A percentile compares a stretch with the other conserved stretches of the same genome.
Conservation (phyloP, 176 grass and related monocot genomes). For the Secale cereale region DNA sequence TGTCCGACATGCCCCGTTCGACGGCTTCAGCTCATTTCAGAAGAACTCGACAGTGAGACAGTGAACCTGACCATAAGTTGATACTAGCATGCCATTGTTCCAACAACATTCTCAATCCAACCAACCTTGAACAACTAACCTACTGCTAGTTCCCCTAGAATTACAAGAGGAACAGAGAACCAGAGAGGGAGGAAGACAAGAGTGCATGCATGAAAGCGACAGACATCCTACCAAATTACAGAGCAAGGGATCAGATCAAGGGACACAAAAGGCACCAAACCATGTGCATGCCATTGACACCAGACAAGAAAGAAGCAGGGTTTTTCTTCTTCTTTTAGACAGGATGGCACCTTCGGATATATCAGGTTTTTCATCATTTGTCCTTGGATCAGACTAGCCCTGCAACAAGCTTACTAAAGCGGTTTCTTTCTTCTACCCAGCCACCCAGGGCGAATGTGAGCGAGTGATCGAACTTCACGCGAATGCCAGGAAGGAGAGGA, state of each 20-base stretch:
- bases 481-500: conserved; percentile 21
- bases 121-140: neutral
- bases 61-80: neutral
- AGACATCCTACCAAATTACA: conserved; percentile 39
- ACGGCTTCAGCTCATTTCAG: neutral
- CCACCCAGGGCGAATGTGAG: neutral
- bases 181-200: neutral
- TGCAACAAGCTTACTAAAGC: neutral
- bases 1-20: neutral
- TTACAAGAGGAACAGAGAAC: conserved; percentile 15
- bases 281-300: conserved; percentile 18
- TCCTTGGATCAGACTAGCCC: conserved; percentile 15
- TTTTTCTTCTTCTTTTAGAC: neutral
- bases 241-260: neutral
- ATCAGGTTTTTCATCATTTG: neutral
- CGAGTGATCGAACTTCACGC: neutral
- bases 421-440: neutral
- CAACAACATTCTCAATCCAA: conserved; percentile 6
- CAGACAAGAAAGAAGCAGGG: conserved; percentile 25
- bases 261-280: neutral
- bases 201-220: conserved; percentile 45
- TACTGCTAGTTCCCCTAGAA: conserved; percentile 15
- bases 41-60: too few relatives aligned
- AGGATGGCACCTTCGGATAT: conserved; percentile 9
- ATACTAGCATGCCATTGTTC: neutral